A percentile compares a stretch with the other conserved stretches of the same genome.
These are phyloP conservation scores for Flaveria robusta DNA, from an alignment of 129 eudicot genomes.

Conservation along the genomic window DNA sequence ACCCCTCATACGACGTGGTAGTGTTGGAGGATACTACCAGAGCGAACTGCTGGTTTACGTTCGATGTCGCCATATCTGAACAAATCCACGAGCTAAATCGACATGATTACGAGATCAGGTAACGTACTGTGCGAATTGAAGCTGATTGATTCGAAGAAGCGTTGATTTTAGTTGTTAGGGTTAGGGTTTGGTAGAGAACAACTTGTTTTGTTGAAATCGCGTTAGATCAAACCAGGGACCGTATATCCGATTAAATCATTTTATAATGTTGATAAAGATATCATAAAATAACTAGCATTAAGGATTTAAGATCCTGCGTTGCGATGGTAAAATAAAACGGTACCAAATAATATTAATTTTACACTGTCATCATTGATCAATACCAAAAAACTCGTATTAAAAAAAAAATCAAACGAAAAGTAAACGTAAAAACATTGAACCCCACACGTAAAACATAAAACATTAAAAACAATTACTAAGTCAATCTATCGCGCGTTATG, in stretches of 20 bases:
- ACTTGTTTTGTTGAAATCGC: not conserved
- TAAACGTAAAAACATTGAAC: too few relatives aligned
- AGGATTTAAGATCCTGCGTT: too few relatives aligned
- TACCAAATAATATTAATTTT: too few relatives aligned
- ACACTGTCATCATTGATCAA: too few relatives aligned
- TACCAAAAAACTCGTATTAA: too few relatives aligned
- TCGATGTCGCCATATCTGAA: slow-evolving; percentile 53
- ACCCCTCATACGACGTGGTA: slow-evolving; percentile 47
- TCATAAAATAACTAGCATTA: too few relatives aligned
- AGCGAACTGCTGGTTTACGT: slow-evolving; percentile 48
- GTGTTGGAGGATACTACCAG: slow-evolving; percentile 46
- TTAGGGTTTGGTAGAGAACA: slow-evolving; percentile 40
- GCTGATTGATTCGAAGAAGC: not conserved
- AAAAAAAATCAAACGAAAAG: too few relatives aligned
- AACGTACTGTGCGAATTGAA: not conserved
- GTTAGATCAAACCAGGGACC: not conserved
- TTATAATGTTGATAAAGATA: too few relatives aligned
- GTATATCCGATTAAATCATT: not conserved
- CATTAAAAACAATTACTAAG: too few relatives aligned
- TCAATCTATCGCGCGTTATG: too few relatives aligned
- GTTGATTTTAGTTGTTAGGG: slow-evolving; percentile 16
- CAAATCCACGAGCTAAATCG: slow-evolving; percentile 30
- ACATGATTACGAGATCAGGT: slow-evolving; percentile 23
- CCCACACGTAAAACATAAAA: too few relatives aligned
- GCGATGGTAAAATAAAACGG: too few relatives aligned